Conservation (phyloP, 805 yeast species). For the Metschnikowia baotianmanensis region DNA sequence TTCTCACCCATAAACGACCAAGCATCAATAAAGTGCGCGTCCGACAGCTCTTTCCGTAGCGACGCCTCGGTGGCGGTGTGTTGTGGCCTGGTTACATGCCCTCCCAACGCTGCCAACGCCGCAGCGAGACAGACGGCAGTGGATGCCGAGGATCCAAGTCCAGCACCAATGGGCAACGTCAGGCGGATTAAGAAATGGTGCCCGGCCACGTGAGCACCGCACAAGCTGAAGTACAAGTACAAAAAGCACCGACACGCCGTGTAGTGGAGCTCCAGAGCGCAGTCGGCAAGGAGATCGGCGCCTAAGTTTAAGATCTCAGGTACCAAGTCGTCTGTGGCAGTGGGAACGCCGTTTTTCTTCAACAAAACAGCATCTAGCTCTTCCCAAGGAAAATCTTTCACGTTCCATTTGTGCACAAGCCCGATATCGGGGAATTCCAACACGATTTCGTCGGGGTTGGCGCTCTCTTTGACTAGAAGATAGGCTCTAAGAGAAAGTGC, state of each 20-base stretch:
- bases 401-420: constrained; percentile 63
- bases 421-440: constrained; percentile 80
- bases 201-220: constrained; percentile 47
- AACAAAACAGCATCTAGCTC: constrained; percentile 17
- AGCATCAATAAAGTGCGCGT: constrained; percentile 62
- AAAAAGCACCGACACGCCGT: constrained; percentile 82
- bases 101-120: constrained; percentile 64
- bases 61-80: constrained; percentile 32
- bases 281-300: constrained; percentile 40
- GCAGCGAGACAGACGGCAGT: constrained; percentile 80
- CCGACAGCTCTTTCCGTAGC: constrained; percentile 30
- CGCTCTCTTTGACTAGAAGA: constrained; percentile 55
- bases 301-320: constrained; percentile 56
- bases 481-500: constrained; percentile 86
- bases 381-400: constrained; percentile 60
- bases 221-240: constrained; percentile 65
- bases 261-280: constrained; percentile 59
- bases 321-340: constrained; percentile 51
- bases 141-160: constrained; percentile 92
- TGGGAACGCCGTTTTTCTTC: constrained; percentile 25
- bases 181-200: constrained; percentile 68
- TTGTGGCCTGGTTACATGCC: constrained; percentile 45
- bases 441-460: constrained; percentile 41
- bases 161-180: constrained; percentile 93
- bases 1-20: constrained; percentile 95